phyloP scores from a whole-genome alignment of 2,329 filamentous ascomycete genomes.

The Botrytis porri region DNA sequence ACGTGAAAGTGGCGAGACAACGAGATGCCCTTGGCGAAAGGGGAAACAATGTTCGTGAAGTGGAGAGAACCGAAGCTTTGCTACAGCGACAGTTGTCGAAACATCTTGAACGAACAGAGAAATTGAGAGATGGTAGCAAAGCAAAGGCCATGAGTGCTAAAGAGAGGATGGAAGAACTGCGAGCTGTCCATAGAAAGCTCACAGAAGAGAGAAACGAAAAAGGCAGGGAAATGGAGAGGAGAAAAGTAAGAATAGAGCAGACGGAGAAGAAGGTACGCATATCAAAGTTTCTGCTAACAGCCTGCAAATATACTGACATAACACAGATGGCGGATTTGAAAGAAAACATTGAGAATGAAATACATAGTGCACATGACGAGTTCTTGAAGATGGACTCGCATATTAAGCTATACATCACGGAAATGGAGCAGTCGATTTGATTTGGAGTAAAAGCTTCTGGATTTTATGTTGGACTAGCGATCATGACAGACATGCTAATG shows the following conservation, averaged over 20 bases:
- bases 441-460: slow-evolving; percentile 25
- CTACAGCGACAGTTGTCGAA: slow-evolving; percentile 80
- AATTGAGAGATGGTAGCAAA: slow-evolving; percentile 74
- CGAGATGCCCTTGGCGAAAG: slow-evolving; percentile 84
- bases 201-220: slow-evolving; percentile 84
- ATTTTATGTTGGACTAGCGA: slow-evolving; percentile 21
- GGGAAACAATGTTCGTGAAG: slow-evolving; percentile 84
- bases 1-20: slow-evolving; percentile 74
- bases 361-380: slow-evolving; percentile 85
- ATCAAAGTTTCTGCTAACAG: neutral
- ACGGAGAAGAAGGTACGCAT: slow-evolving; percentile 92
- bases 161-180: slow-evolving; percentile 85
- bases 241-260: slow-evolving; percentile 92
- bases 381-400: slow-evolving; percentile 98
- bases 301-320: slow-evolving; percentile 12
- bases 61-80: slow-evolving; percentile 82
- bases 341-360: slow-evolving; percentile 93
- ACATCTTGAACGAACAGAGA: slow-evolving; percentile 83
- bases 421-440: slow-evolving; percentile 83
- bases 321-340: slow-evolving; percentile 91
- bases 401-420: slow-evolving; percentile 95
- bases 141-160: slow-evolving; percentile 79
- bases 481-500: slow-evolving; percentile 16
- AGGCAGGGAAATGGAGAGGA: slow-evolving; percentile 85
- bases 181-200: slow-evolving; percentile 73